Evolutionary conservation across 139 green algal species (phyloP).

Genomic region (Auxenochlorella pyrenoidosa): DNA sequence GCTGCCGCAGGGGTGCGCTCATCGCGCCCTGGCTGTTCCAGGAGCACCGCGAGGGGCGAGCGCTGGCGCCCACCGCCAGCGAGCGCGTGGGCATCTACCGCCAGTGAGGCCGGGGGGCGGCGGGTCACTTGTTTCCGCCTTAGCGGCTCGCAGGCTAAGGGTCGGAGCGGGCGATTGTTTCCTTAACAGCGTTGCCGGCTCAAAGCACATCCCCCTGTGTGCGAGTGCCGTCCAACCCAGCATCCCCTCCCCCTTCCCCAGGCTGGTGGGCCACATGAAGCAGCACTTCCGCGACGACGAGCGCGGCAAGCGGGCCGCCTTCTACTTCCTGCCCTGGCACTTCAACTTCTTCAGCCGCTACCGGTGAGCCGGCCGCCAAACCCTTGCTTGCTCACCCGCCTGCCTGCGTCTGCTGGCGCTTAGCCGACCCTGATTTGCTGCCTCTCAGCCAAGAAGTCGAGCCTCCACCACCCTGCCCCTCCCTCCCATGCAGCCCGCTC

Average conservation of each 20-base stretch:
- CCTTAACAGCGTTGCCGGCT: too few species aligned
- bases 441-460: neutral
- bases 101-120: neutral
- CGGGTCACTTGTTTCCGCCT: too few species aligned
- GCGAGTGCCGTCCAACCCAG: too few species aligned
- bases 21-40: constrained; percentile 91
- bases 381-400: neutral
- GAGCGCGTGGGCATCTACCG: constrained; percentile 89
- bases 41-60: constrained; percentile 71
- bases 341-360: constrained; percentile 71
- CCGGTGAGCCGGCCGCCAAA: neutral
- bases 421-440: neutral
- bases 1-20: constrained; percentile 61
- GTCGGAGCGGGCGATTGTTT: too few species aligned
- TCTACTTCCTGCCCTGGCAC: constrained; percentile 86
- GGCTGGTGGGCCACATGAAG: constrained; percentile 54
- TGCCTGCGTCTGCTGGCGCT: neutral
- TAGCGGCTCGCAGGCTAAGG: too few species aligned
- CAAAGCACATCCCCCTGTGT: too few species aligned
- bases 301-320: constrained; percentile 67
- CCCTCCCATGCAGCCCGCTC: constrained; percentile 45
- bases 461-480: neutral
- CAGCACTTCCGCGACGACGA: constrained; percentile 87
- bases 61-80: constrained; percentile 59
- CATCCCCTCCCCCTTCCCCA: too few species aligned